phyloP scores from a whole-genome alignment of 106 monocot species.

The Iris macrosiphon region DNA sequence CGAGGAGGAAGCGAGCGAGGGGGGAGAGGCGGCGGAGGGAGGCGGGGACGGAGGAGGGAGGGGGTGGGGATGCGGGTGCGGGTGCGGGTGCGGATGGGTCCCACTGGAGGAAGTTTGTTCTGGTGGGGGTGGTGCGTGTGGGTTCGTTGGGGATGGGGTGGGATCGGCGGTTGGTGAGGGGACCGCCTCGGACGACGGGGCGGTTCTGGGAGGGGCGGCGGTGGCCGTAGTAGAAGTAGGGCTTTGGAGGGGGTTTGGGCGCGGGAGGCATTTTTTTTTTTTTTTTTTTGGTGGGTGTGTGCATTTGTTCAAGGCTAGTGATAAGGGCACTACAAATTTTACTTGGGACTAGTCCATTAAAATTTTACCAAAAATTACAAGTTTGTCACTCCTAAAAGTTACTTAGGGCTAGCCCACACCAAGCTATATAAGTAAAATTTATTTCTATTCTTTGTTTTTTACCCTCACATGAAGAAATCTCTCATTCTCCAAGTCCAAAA shows the following conservation, averaged over 20 bases:
- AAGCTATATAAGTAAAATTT: no score
- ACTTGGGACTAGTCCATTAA: no score
- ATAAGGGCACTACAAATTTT: no score
- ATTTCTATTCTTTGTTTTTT: no score
- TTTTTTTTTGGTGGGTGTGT: neutral
- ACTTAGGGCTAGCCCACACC: no score
- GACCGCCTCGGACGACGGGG: constrained; percentile 44
- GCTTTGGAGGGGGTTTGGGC: constrained; percentile 9
- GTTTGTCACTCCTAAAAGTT: no score
- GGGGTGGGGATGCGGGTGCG: neutral
- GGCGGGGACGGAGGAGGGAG: constrained; percentile 16
- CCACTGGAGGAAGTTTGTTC: constrained; percentile 55
- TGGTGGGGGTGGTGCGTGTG: constrained; percentile 17
- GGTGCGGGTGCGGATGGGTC: constrained; percentile 23
- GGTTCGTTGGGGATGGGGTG: neutral
- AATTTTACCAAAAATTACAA: no score
- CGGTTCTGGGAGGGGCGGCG: constrained; percentile 45
- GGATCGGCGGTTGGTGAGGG: constrained; percentile 25
- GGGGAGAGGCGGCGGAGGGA: constrained; percentile 71
- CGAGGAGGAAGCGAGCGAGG: constrained; percentile 70
- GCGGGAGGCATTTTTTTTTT: constrained; percentile 16
- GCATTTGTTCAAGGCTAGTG: no score
- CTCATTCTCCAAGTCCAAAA: no score
- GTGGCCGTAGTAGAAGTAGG: constrained; percentile 56
- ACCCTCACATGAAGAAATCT: no score